Conservation (phyloP, 495 filamentous ascomycete genomes). For the Cladorrhinum samala region DNA sequence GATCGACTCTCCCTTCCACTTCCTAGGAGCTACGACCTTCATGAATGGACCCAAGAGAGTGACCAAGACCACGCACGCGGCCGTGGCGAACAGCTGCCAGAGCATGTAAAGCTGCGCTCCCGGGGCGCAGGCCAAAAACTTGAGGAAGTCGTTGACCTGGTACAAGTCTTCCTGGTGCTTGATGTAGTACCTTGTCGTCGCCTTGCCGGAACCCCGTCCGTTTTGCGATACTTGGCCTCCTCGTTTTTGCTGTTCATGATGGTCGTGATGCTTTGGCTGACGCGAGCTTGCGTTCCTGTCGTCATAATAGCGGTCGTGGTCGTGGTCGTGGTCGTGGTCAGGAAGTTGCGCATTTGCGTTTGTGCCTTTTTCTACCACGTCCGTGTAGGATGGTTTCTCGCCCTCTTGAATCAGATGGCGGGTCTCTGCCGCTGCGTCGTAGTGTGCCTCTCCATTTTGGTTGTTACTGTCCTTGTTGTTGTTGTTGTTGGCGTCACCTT, state of each 20-base stretch:
- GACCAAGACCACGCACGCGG: conserved; percentile 55
- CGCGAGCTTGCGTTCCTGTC: too few relatives aligned
- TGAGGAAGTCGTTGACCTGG: conserved; percentile 70
- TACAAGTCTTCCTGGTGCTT: conserved; percentile 74
- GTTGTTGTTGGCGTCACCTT: background rate
- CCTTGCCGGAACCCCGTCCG: background rate
- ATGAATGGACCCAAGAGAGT: conserved; percentile 16
- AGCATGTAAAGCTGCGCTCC: conserved; percentile 42
- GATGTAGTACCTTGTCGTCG: conserved; percentile 54
- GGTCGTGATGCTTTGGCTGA: background rate
- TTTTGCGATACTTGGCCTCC: background rate
- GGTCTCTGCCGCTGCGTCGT: background rate
- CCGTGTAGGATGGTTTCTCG: background rate
- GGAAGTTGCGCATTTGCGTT: background rate
- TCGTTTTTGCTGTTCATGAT: background rate
- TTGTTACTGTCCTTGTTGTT: background rate
- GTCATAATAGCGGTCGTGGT: too few relatives aligned
- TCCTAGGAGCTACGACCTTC: background rate
- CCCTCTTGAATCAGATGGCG: background rate
- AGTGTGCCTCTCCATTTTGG: background rate
- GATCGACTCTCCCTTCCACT: background rate
- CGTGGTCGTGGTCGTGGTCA: too few relatives aligned
- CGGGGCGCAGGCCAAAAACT: conserved; percentile 52
- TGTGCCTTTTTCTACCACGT: conserved; percentile 3
- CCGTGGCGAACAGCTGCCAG: conserved; percentile 57